Evolutionary conservation across 1,284 basidiomycete genomes (phyloP), one percentile per base, ranked within the genome.

Genomic region (Heterobasidion parviporum): DNA sequence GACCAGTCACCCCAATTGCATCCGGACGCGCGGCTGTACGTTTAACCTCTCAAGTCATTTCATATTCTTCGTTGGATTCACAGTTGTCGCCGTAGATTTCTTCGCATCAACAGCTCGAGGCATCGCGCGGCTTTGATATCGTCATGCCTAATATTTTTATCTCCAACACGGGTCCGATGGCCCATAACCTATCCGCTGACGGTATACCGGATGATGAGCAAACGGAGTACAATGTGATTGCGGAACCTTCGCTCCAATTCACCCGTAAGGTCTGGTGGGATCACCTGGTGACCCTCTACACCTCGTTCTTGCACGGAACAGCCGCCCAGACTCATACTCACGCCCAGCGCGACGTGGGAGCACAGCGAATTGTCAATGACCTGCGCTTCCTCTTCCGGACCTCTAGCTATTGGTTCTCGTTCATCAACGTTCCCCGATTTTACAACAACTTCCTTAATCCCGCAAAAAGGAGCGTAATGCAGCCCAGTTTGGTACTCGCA

Each of bases 221-320:
- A 14, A 50, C 48, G 14, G 18, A 15, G 10, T 44, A n/a, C 18
- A 16, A 49, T 34, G 50, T 60, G 47, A 45, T 44, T 20, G 36
- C 71, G 51, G 79, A 81, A 58, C 87, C 86, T 7, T 83, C 84
- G 12, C 67, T 85, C 33, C 75, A 77, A 50, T 88, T 86, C 66
- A 73, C 75, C 33, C 83, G 85, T 54, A 81, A 85, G 71, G 82
- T 81, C 36, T 89, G 87, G 87, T 90, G 85, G 84, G 89, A 89
- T 63, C 80, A 77, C 5, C 72, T 90, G 26, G 68, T 88, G 41
- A 71, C 72, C 32, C 64, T 83, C 8, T 89, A 89, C 66, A 62
- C 71, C 41, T 70, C 20, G 68, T 76, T 9, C 49, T 26, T 49
- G 56, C 62, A 69, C 46, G 57, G 5, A 36, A 38, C 20, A n/a